Conservation (phyloP, 2,329 filamentous ascomycete genomes). For the Celoporthe dispersa region DNA sequence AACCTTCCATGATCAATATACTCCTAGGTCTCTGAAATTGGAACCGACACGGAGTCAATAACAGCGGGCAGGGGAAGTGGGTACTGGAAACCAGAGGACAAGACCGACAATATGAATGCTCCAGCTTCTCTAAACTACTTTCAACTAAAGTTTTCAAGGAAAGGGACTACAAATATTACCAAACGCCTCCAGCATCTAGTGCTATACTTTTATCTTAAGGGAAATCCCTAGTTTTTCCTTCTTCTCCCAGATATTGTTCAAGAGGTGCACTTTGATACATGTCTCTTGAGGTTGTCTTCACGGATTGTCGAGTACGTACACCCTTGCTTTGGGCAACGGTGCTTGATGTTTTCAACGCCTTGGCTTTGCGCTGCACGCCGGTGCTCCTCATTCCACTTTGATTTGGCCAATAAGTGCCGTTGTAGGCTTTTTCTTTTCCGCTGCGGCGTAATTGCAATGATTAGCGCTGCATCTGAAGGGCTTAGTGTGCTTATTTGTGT, state of each 20-base stretch:
- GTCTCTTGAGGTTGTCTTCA: slow-evolving; percentile 26
- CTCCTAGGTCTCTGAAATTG: not conserved
- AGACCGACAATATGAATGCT: not conserved
- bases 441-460: slow-evolving; percentile 17
- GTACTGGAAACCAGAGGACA: not conserved
- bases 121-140: not conserved
- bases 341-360: slow-evolving; percentile 7
- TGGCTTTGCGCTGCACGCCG: slow-evolving; percentile 14
- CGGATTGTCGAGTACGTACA: slow-evolving; percentile 25
- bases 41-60: not conserved
- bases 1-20: not conserved
- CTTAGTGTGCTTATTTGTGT: slow-evolving; percentile 30
- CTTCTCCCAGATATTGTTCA: not conserved
- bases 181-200: no score
- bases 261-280: slow-evolving; percentile 10
- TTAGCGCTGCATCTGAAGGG: slow-evolving; percentile 26
- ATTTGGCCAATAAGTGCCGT: slow-evolving; percentile 24
- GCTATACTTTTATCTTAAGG: no score
- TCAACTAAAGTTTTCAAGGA: not conserved
- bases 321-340: slow-evolving; percentile 13
- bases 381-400: slow-evolving; percentile 26
- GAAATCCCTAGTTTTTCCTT: no score
- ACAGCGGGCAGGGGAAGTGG: no score
- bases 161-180: no score
- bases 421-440: slow-evolving; percentile 30